These are phyloP conservation scores for Plasmodium ovale DNA, from an alignment of 169 alveolate genomes.

Conservation along the genomic window DNA sequence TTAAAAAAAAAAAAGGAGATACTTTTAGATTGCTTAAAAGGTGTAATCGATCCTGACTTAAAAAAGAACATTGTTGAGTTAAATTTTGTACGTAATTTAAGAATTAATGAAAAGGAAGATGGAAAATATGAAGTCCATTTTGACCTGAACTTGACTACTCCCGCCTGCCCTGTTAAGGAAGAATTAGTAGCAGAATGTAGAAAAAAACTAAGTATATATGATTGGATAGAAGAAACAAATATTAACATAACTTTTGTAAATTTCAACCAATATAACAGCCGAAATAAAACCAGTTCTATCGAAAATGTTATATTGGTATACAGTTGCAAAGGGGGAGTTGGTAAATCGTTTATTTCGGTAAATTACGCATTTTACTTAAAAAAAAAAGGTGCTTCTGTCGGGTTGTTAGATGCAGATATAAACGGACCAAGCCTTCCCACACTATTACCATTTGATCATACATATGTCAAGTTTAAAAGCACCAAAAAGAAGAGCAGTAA, in stretches of 20 bases:
- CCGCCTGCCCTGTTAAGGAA: conserved; percentile 88
- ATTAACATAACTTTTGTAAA: conserved; percentile 46
- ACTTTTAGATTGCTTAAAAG: conserved; percentile 67
- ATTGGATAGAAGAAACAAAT: conserved; percentile 81
- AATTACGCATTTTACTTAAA: conserved; percentile 91
- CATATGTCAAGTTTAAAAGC: conserved; percentile 79
- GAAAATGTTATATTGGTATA: conserved; percentile 93
- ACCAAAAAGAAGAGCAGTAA: neutral
- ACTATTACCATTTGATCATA: conserved; percentile 85
- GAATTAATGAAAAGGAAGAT: conserved; percentile 67
- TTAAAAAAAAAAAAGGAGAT: conserved; percentile 69
- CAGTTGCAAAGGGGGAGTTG: conserved; percentile 99
- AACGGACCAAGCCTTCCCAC: conserved; percentile 98
- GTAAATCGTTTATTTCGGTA: conserved; percentile 93
- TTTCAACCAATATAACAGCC: conserved; percentile 7
- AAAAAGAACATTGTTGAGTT: conserved; percentile 86
- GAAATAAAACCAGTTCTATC: conserved; percentile 23
- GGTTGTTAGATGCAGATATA: conserved; percentile 97
- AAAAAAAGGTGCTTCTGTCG: conserved; percentile 91
- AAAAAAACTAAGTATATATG: conserved; percentile 47
- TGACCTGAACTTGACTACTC: conserved; percentile 86
- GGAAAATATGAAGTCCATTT: conserved; percentile 77
- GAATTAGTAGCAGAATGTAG: conserved; percentile 79
- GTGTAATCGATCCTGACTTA: conserved; percentile 87
- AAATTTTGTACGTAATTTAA: conserved; percentile 83